Evolutionary conservation across 139 green algal species (phyloP).

Genomic region (Chlamydomonas sp.): DNA sequence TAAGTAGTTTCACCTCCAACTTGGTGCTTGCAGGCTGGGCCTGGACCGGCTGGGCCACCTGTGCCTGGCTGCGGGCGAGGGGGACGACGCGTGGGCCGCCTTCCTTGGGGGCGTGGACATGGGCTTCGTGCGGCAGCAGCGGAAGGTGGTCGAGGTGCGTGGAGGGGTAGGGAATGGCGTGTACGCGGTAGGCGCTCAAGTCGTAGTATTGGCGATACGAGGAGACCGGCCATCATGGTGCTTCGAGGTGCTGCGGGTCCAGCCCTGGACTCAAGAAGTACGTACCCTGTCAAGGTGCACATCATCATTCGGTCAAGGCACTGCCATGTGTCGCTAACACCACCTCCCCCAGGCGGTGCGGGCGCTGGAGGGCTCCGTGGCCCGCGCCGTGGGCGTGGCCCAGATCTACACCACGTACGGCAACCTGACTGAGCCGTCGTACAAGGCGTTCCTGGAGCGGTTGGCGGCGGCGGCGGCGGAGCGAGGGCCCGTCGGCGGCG

Average conservation of each 20-base stretch:
- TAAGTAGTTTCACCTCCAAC: neutral
- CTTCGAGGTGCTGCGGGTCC: neutral
- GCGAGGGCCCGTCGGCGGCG: neutral
- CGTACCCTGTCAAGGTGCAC: neutral
- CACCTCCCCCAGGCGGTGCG: neutral
- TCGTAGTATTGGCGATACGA: neutral
- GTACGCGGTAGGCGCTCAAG: neutral
- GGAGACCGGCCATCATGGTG: neutral
- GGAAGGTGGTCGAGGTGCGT: neutral
- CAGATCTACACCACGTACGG: conserved; percentile 38
- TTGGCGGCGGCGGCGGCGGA: conserved; percentile 5
- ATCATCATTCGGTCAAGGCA: neutral
- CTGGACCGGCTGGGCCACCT: conserved; percentile 36
- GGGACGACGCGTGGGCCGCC: neutral
- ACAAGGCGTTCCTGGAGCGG: conserved; percentile 18
- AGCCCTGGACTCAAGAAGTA: neutral
- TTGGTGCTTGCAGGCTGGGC: conserved; percentile 10
- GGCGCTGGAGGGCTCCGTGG: conserved; percentile 1
- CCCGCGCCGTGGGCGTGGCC: conserved; percentile 1
- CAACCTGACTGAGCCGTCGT: conserved; percentile 22
- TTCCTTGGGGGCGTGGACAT: conserved; percentile 31
- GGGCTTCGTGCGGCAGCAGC: conserved; percentile 11
- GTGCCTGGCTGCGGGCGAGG: conserved; percentile 21
- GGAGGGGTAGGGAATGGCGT: neutral
- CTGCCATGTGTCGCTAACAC: neutral